Conservation (phyloP, 2,329 filamentous ascomycete species). For the Colletotrichum sp. region DNA sequence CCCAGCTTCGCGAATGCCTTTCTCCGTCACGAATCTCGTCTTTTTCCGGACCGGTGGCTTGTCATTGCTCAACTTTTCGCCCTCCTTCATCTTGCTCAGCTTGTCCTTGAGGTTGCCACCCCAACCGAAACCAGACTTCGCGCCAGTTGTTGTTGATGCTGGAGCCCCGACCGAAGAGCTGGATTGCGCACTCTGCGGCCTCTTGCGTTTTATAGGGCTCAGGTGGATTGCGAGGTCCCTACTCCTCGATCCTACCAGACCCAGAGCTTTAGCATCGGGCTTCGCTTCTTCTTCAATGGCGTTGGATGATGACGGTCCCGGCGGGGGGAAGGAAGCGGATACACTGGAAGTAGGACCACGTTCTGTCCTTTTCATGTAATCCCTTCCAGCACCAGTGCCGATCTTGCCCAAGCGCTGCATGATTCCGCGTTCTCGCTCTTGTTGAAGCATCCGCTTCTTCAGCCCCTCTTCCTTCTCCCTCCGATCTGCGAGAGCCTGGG, state of each 20-base stretch:
- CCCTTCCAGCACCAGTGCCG: constrained; percentile 70
- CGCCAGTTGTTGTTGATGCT: constrained; percentile 24
- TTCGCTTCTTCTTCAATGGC: constrained; percentile 32
- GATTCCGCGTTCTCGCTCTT: constrained; percentile 76
- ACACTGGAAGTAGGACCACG: neutral
- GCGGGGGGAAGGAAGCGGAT: neutral
- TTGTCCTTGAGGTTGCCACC: constrained; percentile 60
- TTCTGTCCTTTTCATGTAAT: constrained; percentile 65
- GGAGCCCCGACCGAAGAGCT: constrained; percentile 29
- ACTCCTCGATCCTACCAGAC: constrained; percentile 43
- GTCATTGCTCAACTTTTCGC: constrained; percentile 46
- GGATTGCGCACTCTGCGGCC: constrained; percentile 54
- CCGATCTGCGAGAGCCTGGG: constrained; percentile 63
- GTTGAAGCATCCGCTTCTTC: constrained; percentile 66
- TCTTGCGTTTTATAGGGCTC: constrained; percentile 67
- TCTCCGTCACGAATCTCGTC: constrained; percentile 80
- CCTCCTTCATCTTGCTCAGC: constrained; percentile 66
- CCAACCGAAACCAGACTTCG: constrained; percentile 55
- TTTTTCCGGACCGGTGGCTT: constrained; percentile 68
- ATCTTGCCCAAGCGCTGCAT: constrained; percentile 69
- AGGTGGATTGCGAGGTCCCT: constrained; percentile 55
- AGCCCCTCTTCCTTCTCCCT: constrained; percentile 70
- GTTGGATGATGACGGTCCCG: constrained; percentile 6
- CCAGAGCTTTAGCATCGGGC: constrained; percentile 50
- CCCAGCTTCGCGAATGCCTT: constrained; percentile 78